Evolutionary conservation across 2,329 filamentous ascomycete genomes (phyloP), one percentile per base, ranked within the genome.

Genomic region (Aspergillus vadensis): DNA sequence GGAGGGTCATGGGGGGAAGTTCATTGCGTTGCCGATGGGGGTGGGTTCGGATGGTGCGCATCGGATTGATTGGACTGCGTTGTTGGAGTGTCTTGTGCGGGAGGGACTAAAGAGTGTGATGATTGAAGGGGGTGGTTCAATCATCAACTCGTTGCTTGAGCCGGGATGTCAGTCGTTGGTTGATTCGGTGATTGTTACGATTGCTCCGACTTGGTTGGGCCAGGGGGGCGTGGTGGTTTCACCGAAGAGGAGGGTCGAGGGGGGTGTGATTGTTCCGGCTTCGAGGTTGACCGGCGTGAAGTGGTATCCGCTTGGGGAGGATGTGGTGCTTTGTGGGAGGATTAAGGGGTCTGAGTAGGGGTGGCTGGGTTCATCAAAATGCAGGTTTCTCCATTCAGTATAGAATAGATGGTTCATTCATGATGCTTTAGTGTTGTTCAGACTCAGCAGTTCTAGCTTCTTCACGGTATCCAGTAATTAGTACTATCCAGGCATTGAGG

Each of bases 171-270:
- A 85, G 32, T 62, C 69, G 4, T 74, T 92, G 4, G 79, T 96
- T 25, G 83, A 91, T 70, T 88, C 88, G 3, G 88, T 97, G 48
- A 90, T 97, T 70, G 82, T 97, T 51, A 97, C 94, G 0, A 88
- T 97, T 70, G 92, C 93, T 2, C 93, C 93, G 4, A 91, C 87
- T 0, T 97, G 91, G 88, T 80, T 97, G 19, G 93, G 93, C 0
- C 82, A 85, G 62, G 92, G 91, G 2, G 91, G 91, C 3, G 91
- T 97, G 9, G 83, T 88, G 6, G 91, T 97, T 0, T 88, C 86
- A 47, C 93, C 93, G 1, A 78, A 83, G 6, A 79, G 85, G 55
- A 81, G 80, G 12, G 74, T 77, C 4, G 74, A 82, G 2, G 72
- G 75, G 39, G 81, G 83, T 2, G 71, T 83, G 21, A 80, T 88